Conservation (phyloP, 768 basidiomycete genomes). For the Lyophyllum decastes region DNA sequence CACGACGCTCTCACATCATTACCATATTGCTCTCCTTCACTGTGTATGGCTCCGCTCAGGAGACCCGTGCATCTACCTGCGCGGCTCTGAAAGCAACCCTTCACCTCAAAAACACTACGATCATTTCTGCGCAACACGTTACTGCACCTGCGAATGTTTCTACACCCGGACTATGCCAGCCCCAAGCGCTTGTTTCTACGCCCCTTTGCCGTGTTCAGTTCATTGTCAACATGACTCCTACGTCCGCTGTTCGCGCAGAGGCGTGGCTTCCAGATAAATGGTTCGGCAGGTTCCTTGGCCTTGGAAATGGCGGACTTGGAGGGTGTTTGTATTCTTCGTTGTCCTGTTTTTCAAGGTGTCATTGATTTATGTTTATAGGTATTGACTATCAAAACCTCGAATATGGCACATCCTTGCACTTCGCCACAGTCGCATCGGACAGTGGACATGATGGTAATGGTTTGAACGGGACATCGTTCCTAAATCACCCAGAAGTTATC, state of each 20-base stretch:
- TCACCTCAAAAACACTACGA: not conserved
- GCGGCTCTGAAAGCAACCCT: not conserved
- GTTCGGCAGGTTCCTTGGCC: not conserved
- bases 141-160: not conserved
- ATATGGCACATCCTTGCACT: not conserved
- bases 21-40: not conserved
- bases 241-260: not conserved
- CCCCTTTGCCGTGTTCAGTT: slow-evolving; percentile 1
- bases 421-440: slow-evolving; percentile 8
- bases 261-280: not conserved
- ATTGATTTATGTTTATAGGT: not conserved
- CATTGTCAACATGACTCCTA: not conserved
- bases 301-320: not conserved
- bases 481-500: slow-evolving; percentile 8
- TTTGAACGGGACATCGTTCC: not conserved
- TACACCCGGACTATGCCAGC: not conserved
- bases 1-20: not conserved
- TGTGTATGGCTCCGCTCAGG: not conserved
- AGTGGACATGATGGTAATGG: slow-evolving; percentile 2
- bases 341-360: too few relatives aligned
- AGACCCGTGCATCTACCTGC: not conserved
- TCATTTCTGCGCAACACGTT: not conserved
- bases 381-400: not conserved
- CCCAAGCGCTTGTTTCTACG: not conserved
- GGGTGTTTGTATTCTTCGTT: not conserved